Base-by-base conservation (phyloP, 192 early-diverging fungal species). In the Backusella luteola region DNA sequence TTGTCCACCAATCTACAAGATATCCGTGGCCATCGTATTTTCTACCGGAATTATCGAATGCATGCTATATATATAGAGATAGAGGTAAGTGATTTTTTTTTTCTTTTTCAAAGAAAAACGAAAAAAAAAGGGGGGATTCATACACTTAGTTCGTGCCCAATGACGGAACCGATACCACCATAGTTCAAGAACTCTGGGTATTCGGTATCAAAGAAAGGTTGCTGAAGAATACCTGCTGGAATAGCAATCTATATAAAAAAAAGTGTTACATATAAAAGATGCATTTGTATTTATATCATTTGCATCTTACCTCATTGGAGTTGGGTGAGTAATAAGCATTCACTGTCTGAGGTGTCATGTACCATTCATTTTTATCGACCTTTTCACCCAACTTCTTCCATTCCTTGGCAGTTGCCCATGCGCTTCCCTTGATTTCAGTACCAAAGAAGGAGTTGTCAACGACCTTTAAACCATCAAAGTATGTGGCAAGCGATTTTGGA, bases 141-240 rank as follows among this genome's bases (percentile, higher is more conserved):
- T 82, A 87, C 86, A 34, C 86, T 89, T n/a, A 94, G 79, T 76
- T 94, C 93, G 77, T 94, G 93, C 2, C 93, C 92, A 44, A 93
- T 87, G 29, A 94, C 85, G 52, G 87, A 81, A 19, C 93, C 93
- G 34, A 91, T 85, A 6, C 83, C 83, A 19, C 92, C 93, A 81
- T 89, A 94, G 71, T 93, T 93, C 69, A 94, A 36, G 49, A 86
- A 85, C 67, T 80, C 81, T 14, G 91, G 90, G 67, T 85, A 87
- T 6, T 77, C 35, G 1, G 79, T 36, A 70, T 85, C 84, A 73
- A 89, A 94, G 46, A 93, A 85, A 4, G 93, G 92, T 1, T 80
- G 80, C 68, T 92, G 91, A 7, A 94, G 71, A 52, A 94, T 87
- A 73, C 87, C 87, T 36, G 87, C 87, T 9, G 86, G 87, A 71